phyloP scores from a whole-genome alignment of 2,329 filamentous ascomycete genomes.

The Geosmithia putterillii region DNA sequence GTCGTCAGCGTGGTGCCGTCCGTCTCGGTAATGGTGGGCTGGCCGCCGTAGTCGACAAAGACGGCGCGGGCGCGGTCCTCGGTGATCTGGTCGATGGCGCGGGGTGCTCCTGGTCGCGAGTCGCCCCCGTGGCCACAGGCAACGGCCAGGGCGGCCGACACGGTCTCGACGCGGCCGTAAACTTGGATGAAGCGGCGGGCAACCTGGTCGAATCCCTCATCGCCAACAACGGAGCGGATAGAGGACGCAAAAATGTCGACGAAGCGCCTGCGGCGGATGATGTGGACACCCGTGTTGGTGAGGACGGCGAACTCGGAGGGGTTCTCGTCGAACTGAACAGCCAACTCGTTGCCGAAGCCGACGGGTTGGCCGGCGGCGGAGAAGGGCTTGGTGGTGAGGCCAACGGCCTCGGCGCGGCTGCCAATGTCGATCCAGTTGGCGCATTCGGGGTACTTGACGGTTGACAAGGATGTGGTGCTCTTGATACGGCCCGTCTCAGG shows the following conservation, averaged over 20 bases:
- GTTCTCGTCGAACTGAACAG: slow-evolving; percentile 83
- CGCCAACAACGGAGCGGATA: slow-evolving; percentile 2
- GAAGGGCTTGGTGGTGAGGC: slow-evolving; percentile 62
- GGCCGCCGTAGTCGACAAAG: slow-evolving; percentile 88
- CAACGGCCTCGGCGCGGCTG: slow-evolving; percentile 64
- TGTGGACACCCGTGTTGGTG: slow-evolving; percentile 81
- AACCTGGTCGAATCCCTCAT: slow-evolving; percentile 45
- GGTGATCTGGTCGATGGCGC: slow-evolving; percentile 74
- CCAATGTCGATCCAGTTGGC: slow-evolving; percentile 69
- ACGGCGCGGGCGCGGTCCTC: slow-evolving; percentile 74
- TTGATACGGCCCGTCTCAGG: slow-evolving; percentile 83
- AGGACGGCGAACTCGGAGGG: slow-evolving; percentile 79
- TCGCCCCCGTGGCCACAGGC: slow-evolving; percentile 90
- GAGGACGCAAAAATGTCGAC: slow-evolving; percentile 3
- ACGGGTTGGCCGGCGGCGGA: slow-evolving; percentile 53
- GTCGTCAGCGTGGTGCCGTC: slow-evolving; percentile 60
- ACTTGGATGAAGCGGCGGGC: slow-evolving; percentile 72
- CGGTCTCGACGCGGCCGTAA: slow-evolving; percentile 81
- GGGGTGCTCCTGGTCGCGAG: slow-evolving; percentile 53
- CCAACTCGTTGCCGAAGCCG: slow-evolving; percentile 90
- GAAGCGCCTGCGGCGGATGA: slow-evolving; percentile 62
- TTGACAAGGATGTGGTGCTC: slow-evolving; percentile 36
- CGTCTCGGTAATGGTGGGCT: slow-evolving; percentile 68
- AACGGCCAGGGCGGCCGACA: slow-evolving; percentile 83
- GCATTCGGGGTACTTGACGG: slow-evolving; percentile 60